phyloP scores from a whole-genome alignment of 441 rosid species.

The Hura crepitans region DNA sequence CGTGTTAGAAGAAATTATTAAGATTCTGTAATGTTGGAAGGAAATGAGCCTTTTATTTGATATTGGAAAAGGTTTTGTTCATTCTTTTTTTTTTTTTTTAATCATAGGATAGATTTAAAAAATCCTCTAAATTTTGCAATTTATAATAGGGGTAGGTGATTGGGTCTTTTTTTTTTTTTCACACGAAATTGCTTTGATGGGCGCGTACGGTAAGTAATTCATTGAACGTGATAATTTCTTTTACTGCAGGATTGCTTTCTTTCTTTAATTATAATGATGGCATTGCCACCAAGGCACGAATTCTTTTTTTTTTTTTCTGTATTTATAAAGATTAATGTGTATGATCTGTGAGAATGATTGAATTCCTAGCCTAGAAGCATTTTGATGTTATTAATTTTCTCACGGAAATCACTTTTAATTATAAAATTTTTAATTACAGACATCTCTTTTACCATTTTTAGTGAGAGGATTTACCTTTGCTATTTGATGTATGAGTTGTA shows the following conservation, averaged over 20 bases:
- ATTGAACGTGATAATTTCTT: neutral
- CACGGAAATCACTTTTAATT: neutral
- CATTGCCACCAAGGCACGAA: neutral
- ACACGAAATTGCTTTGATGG: too few relatives aligned
- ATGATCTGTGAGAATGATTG: constrained; percentile 4
- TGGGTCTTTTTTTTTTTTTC: too few relatives aligned
- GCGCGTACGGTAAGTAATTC: neutral
- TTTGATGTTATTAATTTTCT: neutral
- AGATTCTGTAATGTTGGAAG: too few relatives aligned
- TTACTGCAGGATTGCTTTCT: constrained; percentile 1
- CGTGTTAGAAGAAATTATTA: too few relatives aligned
- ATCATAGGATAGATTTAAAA: too few relatives aligned
- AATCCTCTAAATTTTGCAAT: neutral
- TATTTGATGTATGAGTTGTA: neutral
- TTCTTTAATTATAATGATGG: constrained; percentile 19
- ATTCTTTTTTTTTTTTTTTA: too few relatives aligned
- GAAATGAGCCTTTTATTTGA: neutral
- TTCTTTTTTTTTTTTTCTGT: neutral
- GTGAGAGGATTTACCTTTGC: neutral
- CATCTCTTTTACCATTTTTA: neutral
- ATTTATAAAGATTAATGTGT: neutral
- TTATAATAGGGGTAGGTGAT: neutral
- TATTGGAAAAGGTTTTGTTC: neutral
- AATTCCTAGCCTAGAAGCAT: neutral
- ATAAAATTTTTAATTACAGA: neutral